Percentiles rank a stretch among this genome's conserved stretches.
Conservation (phyloP, 768 basidiomycete genomes). For the Rhodotorula toruloides region DNA sequence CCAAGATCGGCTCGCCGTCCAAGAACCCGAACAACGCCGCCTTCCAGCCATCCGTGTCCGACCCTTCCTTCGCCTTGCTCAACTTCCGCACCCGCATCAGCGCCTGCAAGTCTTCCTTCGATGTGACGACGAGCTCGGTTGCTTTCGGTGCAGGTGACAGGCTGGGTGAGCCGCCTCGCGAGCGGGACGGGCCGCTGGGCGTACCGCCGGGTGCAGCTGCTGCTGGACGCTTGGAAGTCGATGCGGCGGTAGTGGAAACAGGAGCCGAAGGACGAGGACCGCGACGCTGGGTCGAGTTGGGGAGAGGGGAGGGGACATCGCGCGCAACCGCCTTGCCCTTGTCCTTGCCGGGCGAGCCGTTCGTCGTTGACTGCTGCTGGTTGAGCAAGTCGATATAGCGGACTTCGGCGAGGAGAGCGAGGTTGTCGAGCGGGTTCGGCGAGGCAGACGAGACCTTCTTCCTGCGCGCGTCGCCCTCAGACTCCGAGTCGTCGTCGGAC, state of each 20-base stretch:
- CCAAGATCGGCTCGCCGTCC: constrained; percentile 32
- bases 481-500: constrained; percentile 19
- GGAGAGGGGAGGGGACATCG: constrained; percentile 1
- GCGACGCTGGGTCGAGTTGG: neutral
- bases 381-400: constrained; percentile 23
- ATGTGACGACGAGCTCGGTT: constrained; percentile 26
- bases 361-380: neutral
- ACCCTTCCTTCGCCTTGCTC: neutral
- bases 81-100: constrained; percentile 34
- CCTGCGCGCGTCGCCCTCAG: neutral
- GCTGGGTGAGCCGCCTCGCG: neutral
- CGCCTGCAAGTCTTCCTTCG: constrained; percentile 39
- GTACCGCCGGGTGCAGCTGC: too few species aligned
- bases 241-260: neutral
- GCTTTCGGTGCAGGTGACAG: neutral
- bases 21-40: constrained; percentile 30
- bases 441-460: neutral
- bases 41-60: neutral
- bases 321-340: neutral
- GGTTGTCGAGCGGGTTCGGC: constrained; percentile 16
- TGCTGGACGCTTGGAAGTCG: too few species aligned
- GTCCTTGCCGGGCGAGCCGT: neutral
- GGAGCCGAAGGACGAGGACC: neutral
- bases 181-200: neutral
- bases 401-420: constrained; percentile 27